Base-by-base conservation (phyloP, 2,329 filamentous ascomycete species). In the Fusarium phyllophilum region DNA sequence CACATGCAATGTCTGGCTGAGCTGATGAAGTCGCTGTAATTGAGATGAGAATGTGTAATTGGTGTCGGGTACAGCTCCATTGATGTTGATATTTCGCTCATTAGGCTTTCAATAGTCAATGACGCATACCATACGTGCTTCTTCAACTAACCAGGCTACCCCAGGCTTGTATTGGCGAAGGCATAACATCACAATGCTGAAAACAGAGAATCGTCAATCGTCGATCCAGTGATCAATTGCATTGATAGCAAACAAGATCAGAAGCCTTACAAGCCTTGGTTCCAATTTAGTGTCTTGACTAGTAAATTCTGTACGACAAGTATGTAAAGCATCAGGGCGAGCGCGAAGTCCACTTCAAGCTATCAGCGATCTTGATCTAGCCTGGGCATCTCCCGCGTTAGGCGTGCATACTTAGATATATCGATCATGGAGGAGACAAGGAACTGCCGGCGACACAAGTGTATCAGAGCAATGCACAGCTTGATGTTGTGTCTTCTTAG, bases 381-480 rank as follows among this genome's bases (percentile, higher is more conserved):
- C 61, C 62, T 72, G 38, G 46, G 54, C 66, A 68, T 73, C 59
- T 62, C 48, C 62, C 45, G 58, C 52, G 52, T 63, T 65, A 68
- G 61, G 49, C 60, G 65, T 70, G 31, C 56, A 54, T 70, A 65
- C 49, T 49, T 65, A 66, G 44, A 66, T 59, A 55, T 55, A 55
- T 33, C 31, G 62, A 38, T 26, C 20, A 61, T 52, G 33, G 41
- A 72, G 49, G 39, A 64, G 46, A 49, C 67, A 67, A 62, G 76
- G 73, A 69, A 72, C 65, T 68, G 57, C 70, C 74, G 69, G 66
- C n/a, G 42, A 70, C 61, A 61, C 57, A 62, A 56, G 56, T 54
- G 72, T 62, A 75, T 67, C 70, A 71, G 56, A 33, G 38, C 66
- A 67, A 62, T 55, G 64, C 63, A 71, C 73, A 58, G 62, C 69